These are phyloP conservation scores for Cicer yamashitae DNA, from an alignment of 306 rosid genomes.

Conservation along the genomic window DNA sequence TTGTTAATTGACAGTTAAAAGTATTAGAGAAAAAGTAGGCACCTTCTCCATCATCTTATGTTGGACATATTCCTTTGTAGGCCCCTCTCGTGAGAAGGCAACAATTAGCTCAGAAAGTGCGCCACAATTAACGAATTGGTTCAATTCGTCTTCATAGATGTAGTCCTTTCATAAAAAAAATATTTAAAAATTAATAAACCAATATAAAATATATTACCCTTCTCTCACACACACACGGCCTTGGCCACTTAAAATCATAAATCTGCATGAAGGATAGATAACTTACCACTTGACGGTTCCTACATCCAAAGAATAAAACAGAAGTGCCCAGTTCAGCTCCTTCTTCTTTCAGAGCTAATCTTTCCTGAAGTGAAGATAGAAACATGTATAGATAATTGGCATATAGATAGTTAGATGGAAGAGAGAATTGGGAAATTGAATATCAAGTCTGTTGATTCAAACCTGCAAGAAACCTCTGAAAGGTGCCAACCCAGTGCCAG, in stretches of 20 bases:
- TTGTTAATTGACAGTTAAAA: slow-evolving; percentile 6
- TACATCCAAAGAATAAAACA: slow-evolving; percentile 85
- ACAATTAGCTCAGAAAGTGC: slow-evolving; percentile 88
- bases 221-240: neutral
- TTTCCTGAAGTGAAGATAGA: slow-evolving; percentile 66
- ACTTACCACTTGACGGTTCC: slow-evolving; percentile 85
- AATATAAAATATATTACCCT: slow-evolving; percentile 1
- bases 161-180: slow-evolving; percentile 64
- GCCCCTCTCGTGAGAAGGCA: slow-evolving; percentile 96
- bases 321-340: slow-evolving; percentile 85
- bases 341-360: slow-evolving; percentile 75
- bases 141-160: slow-evolving; percentile 90
- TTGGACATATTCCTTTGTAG: slow-evolving; percentile 90
- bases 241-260: slow-evolving; percentile 5
- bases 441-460: slow-evolving; percentile 43
- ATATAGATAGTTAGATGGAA: slow-evolving; percentile 20
- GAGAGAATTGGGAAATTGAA: slow-evolving; percentile 21
- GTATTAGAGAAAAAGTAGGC: slow-evolving; percentile 11
- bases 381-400: slow-evolving; percentile 21
- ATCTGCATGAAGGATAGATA: slow-evolving; percentile 17
- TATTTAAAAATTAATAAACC: neutral
- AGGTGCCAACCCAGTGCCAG: slow-evolving; percentile 99
- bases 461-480: slow-evolving; percentile 99
- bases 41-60: slow-evolving; percentile 96
- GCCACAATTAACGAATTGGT: slow-evolving; percentile 66